Evolutionary conservation across 2,329 filamentous ascomycete genomes (phyloP), one percentile per base, ranked within the genome.

Genomic region (Sphaerulina musiva): DNA sequence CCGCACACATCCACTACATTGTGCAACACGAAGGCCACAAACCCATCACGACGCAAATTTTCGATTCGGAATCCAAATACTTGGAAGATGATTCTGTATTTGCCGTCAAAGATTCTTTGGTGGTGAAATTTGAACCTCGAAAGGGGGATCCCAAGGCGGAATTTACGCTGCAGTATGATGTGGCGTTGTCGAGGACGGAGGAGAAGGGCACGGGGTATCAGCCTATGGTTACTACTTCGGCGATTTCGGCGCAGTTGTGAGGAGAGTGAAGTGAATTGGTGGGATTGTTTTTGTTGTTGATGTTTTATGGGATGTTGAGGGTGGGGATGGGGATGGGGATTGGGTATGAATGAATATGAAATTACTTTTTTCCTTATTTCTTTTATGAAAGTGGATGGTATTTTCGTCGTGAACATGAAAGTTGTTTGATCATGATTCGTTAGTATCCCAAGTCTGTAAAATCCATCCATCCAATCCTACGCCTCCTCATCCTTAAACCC

Each of bases 1-100:
- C 82, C 14, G 82, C 81, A 34, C 82, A 85, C 63, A 84, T 85
- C 54, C 82, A 85, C 42, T 58, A 57, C 26, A 62, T 62, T 38
- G 58, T 56, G 12, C 49, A 54, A 20, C 29, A 74, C 76, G 10
- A 75, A 79, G 79, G 79, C 6, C 83, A 85, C 73, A 85, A 82
- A 64, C 76, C 84, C 0, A 78, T 95, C 46, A 86, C 84, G 0
- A 89, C 87, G 1, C 87, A 93, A 69, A 83, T 93, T 52, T 92
- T 89, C 66, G 86, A 89, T 68, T 54, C 57, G 34, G 55, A 55
- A 17, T 56, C 53, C 3, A 54, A 58, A 6, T 60, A 60, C 26
- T 34, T 60, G 9, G 56, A 58, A 12, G 46, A 60, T 36, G 58
- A 60, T 20, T 58, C 55, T 11, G 56, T 58, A 6, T 56, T 58